phyloP scores from a whole-genome alignment of 352 stramenopile genomes.

The Phytophthora parvispora region DNA sequence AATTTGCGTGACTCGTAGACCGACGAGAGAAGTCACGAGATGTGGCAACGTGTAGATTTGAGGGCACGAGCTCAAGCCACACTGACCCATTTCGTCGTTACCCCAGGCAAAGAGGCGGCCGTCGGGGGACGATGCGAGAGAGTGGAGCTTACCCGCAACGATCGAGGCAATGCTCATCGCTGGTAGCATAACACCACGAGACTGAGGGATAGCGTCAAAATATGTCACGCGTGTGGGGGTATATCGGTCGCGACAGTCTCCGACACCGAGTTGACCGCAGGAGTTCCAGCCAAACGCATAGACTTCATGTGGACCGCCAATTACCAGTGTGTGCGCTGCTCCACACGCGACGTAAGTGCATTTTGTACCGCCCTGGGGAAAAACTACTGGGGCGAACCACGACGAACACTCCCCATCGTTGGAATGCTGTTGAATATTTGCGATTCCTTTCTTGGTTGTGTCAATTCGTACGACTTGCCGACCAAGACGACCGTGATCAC shows the following conservation, averaged over 20 bases:
- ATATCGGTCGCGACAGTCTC: slow-evolving; percentile 60
- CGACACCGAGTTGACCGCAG: slow-evolving; percentile 70
- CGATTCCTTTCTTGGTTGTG: slow-evolving; percentile 4
- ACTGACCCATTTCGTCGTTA: slow-evolving; percentile 81
- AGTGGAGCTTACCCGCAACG: slow-evolving; percentile 65
- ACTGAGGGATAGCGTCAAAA: slow-evolving; percentile 40
- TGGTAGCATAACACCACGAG: slow-evolving; percentile 2
- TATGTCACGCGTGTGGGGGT: slow-evolving; percentile 57
- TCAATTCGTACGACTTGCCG: slow-evolving; percentile 14
- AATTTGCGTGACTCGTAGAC: slow-evolving; percentile 64
- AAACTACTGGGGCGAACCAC: slow-evolving; percentile 42
- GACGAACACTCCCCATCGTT: slow-evolving; percentile 36
- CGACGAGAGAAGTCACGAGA: slow-evolving; percentile 68
- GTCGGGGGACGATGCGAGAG: slow-evolving; percentile 56
- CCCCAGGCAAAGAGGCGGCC: slow-evolving; percentile 75
- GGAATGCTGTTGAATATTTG: neutral
- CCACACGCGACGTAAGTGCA: slow-evolving; percentile 73
- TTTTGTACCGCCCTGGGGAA: slow-evolving; percentile 6
- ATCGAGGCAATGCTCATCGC: slow-evolving; percentile 48
- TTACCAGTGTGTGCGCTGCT: slow-evolving; percentile 63
- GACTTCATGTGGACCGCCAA: slow-evolving; percentile 47
- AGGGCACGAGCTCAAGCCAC: slow-evolving; percentile 68
- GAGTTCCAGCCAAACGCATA: slow-evolving; percentile 71
- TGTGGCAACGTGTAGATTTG: slow-evolving; percentile 85
- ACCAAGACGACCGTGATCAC: slow-evolving; percentile 65